Evolutionary conservation across 2,329 filamentous ascomycete genomes (phyloP), one percentile per base, ranked within the genome.

Genomic region (Apiospora sp.): DNA sequence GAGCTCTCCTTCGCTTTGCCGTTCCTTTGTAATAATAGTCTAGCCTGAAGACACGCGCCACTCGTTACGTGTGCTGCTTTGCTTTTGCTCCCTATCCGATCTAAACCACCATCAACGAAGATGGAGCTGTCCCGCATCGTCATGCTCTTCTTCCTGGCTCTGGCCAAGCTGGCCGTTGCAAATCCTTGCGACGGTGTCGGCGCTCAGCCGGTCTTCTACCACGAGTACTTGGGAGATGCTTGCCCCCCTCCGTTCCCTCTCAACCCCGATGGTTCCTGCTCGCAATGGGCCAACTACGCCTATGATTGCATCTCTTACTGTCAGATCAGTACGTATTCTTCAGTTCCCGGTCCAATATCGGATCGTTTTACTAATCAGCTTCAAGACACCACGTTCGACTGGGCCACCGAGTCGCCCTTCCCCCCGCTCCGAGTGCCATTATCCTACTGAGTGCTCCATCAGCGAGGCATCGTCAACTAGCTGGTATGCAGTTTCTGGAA

Each of bases 341-440:
- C 4, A 14, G 13, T 27, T 27, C 1, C 44, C 34, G 14, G 30
- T 43, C 22, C 34, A 1, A 6, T 1, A 34, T 14, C n/a, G 19
- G 8, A 41, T 12, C 13, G 3, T 13, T 8, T 14, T 4, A n/a
- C 58, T 64, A 10, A 64, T 34, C 10, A 41, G 30, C 8, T 24
- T 41, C 6, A n/a, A 69, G 71, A 68, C 19, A 72, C 71, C 74
- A 79, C 80, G 1, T 84, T 76, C 27, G 71, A 74, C 14, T 76
- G 72, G 71, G 74, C 71, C 77, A 48, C 82, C 44, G 41, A 84
- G 37, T 49, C 82, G 80, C 82, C 82, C 79, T 73, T 83, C 79
- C 80, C 80, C 71, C 79, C 77, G 72, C 80, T 83, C 67, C 77
- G 79, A 75, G 76, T 81, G 71, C 76, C 80, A 74, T 79, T 78